Conservation (phyloP, 176 grass and related monocot species). For the Dactylis glomerata region DNA sequence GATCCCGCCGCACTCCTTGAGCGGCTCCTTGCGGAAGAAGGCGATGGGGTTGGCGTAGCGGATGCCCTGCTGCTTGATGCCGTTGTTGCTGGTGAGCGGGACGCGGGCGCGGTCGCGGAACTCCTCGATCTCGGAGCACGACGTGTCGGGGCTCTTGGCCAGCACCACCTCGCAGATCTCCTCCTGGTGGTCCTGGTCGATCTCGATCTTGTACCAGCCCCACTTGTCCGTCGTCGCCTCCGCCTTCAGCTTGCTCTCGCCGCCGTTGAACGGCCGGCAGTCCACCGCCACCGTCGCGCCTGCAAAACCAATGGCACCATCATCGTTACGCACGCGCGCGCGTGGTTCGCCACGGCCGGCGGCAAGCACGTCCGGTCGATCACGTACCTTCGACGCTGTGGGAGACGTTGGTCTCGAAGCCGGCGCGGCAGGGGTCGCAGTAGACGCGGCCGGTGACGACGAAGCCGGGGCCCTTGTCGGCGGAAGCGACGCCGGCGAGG, state of each 20-base stretch:
- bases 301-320: not conserved
- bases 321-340: not conserved
- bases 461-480: conserved; percentile 29
- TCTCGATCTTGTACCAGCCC: conserved; percentile 55
- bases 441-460: conserved; percentile 61
- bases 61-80: conserved; percentile 42
- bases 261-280: conserved; percentile 39
- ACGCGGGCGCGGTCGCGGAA: conserved; percentile 48
- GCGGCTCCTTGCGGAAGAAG: conserved; percentile 60
- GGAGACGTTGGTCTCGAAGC: conserved; percentile 65
- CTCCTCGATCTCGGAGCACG: conserved; percentile 42
- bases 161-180: conserved; percentile 82
- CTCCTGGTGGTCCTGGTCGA: conserved; percentile 51
- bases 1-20: conserved; percentile 32
- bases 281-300: conserved; percentile 67
- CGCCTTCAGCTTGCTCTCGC: conserved; percentile 11
- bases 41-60: conserved; percentile 62
- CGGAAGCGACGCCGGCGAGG: conserved; percentile 34
- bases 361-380: not conserved
- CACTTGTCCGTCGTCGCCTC: conserved; percentile 48
- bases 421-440: conserved; percentile 82
- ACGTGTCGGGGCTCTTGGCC: conserved; percentile 43
- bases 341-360: not conserved
- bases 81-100: conserved; percentile 52
- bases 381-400: conserved; percentile 30